Evolutionary conservation across 306 rosid genomes (phyloP).

Genomic region (Prunus mira): DNA sequence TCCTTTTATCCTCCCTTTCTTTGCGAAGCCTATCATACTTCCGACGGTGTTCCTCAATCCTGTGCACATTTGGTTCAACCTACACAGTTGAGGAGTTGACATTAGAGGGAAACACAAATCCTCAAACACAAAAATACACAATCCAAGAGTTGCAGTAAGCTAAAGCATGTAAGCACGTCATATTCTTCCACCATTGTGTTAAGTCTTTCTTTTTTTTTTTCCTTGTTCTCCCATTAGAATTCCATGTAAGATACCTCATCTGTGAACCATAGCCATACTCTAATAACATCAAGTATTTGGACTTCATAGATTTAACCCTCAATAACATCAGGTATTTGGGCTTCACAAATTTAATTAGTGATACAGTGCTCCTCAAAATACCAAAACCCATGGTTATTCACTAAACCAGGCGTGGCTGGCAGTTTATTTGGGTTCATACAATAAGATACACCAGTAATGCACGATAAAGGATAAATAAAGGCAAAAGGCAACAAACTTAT

Average conservation of each 20-base stretch:
- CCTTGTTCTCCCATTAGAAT: neutral
- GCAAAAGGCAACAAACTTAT: neutral
- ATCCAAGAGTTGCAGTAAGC: constrained; percentile 21
- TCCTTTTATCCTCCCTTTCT: constrained; percentile 67
- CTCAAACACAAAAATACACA: neutral
- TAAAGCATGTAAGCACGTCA: neutral
- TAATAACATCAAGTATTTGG: neutral
- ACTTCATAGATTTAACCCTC: neutral
- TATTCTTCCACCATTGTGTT: neutral
- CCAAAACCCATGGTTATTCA: neutral
- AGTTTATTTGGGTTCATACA: neutral
- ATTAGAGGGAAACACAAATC: neutral
- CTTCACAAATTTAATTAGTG: neutral
- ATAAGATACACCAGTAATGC: neutral
- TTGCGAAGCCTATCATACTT: constrained; percentile 85
- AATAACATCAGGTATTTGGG: neutral
- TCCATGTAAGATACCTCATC: neutral
- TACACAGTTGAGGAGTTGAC: constrained; percentile 15
- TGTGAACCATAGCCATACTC: neutral
- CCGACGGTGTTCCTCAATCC: constrained; percentile 83
- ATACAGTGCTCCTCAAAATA: neutral
- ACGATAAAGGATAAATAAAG: neutral
- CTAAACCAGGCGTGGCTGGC: neutral
- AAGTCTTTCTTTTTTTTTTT: neutral
- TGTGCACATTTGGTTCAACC: constrained; percentile 94